Evolutionary conservation across 108 stramenopile genomes (phyloP), one percentile per base, ranked within the genome.

Genomic region (Aurantiochytrium sp.): DNA sequence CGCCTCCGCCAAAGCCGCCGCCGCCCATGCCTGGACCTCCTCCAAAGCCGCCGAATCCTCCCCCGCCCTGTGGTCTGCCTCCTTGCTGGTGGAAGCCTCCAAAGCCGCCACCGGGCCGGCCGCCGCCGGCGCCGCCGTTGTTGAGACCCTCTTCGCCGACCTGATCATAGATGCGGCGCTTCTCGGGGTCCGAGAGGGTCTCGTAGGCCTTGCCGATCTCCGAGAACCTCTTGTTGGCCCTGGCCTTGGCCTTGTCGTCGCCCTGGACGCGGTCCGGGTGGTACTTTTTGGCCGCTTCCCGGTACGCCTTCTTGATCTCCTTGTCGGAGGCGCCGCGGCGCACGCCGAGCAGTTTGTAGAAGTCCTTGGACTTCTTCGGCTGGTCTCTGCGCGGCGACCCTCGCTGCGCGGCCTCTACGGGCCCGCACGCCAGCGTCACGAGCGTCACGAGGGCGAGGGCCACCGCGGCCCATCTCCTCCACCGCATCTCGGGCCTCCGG

Each of bases 171-270:
- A 94, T 93, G 88, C 95, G 90, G 87, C 94, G 94, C 87, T 96
- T 92, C 42, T 95, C 95, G 8, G 94, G 94, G 89, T 98, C 95
- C 55, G 89, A 94, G 68, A 98, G 88, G 8, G 96, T 96, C 89
- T 96, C 96, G 92, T 97, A 97, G 54, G 95, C 98, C 52, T 96
- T 91, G 87, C 95, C 96, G 69, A 98, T 92, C 65, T 94, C 94
- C 89, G 95, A 68, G 68, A 92, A 91, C 87, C 54, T 91, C 54
- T 91, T 65, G 39, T 89, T 87, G 6, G 92, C 92, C 55, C 69
- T 86, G n/a, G 39, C 73, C 73, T 81, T 81, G 73, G 39, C 39
- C 73, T 81, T 81, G 22, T 90, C 81, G 4, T 88, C 73, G 17
- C 53, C 87, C 73, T 54, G 68, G 52, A 55, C 32, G 10, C 55